Base-by-base conservation (phyloP, 1,139 yeast species). In the Debaryomyces psychrophilus region DNA sequence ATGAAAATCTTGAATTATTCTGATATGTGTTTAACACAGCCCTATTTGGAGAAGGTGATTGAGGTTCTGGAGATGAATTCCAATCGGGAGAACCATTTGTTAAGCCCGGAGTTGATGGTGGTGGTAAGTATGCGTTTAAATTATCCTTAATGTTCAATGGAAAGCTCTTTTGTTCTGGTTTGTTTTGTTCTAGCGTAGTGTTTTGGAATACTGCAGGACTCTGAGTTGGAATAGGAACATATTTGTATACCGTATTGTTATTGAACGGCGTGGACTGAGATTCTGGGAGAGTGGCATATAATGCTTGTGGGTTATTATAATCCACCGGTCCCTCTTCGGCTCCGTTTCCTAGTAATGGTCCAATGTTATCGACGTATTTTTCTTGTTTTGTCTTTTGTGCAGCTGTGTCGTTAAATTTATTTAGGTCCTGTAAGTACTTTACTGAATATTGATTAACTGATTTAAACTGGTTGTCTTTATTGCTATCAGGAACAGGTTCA, bases 41-140 rank as follows among this genome's bases (percentile, higher is more conserved):
- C 15, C 53, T 50, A 5, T 44, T 49, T 15, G 71, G 71, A 1
- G 74, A 64, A 8, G 75, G 72, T 12, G 76, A 65, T 52, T 56
- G 64, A 25, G 77, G 77, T 46, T 74, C 78, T 2, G 79, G 77
- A 1, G 76, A 70, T 1, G 71, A 67, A 33, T 69, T 67, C 62
- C 67, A 65, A 26, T 69, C 73, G 1, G 75, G 74, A 1, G 73
- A 68, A 1, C 65, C 73, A 42, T 65, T 57, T 4, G 68, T 58
- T 43, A 69, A 60, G 5, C 73, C 63, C 18, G 81, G 79, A 5
- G 81, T 73, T 4, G 73, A 59, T 1, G 74, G 74, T 4, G 79
- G 79, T 9, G 78, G 78, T 44, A 74, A 62, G 47, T 50, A 68
- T 2, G 61, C 61, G 42, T 56, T 65, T 53, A 50, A 51, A 17